These are phyloP conservation scores for Thymus quinquecostatus DNA, from an alignment of 257 asterid species.

Conservation along the genomic window DNA sequence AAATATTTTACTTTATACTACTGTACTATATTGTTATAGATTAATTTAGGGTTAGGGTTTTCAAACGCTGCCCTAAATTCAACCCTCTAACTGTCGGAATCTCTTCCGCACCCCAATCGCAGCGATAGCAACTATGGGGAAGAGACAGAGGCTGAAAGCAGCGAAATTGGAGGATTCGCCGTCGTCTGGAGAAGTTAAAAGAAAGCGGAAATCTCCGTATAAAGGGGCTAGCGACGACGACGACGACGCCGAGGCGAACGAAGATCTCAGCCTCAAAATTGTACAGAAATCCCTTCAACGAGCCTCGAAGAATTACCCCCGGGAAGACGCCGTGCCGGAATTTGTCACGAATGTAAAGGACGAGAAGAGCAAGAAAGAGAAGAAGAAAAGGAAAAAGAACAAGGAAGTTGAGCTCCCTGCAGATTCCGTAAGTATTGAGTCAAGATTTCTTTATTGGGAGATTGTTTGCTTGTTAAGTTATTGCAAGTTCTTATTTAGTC, in stretches of 20 bases:
- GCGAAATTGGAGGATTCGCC: constrained; percentile 35
- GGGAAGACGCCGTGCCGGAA: constrained; percentile 35
- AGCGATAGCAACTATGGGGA: constrained; percentile 43
- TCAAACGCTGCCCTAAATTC: not conserved
- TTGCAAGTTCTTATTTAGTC: constrained; percentile 4
- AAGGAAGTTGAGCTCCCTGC: constrained; percentile 41
- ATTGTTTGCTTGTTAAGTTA: constrained; percentile 20
- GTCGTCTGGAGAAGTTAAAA: constrained; percentile 43
- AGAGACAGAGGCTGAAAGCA: constrained; percentile 42
- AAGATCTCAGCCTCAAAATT: constrained; percentile 77
- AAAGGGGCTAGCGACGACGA: constrained; percentile 46
- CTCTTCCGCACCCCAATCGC: not conserved
- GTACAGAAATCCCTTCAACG: constrained; percentile 63
- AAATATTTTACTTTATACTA: too few relatives aligned
- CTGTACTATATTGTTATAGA: too few relatives aligned
- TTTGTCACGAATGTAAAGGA: constrained; percentile 44
- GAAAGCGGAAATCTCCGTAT: constrained; percentile 29
- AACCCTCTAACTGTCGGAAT: not conserved
- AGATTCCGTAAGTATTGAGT: constrained; percentile 43
- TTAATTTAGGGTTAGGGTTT: constrained; percentile 29
- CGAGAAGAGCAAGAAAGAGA: constrained; percentile 47
- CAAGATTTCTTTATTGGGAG: constrained; percentile 12
- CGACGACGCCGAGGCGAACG: constrained; percentile 76
- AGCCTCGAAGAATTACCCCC: constrained; percentile 22
- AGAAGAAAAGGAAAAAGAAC: constrained; percentile 47